Conservation (phyloP, 169 alveolate species). For the Perkinsus chesapeaki region DNA sequence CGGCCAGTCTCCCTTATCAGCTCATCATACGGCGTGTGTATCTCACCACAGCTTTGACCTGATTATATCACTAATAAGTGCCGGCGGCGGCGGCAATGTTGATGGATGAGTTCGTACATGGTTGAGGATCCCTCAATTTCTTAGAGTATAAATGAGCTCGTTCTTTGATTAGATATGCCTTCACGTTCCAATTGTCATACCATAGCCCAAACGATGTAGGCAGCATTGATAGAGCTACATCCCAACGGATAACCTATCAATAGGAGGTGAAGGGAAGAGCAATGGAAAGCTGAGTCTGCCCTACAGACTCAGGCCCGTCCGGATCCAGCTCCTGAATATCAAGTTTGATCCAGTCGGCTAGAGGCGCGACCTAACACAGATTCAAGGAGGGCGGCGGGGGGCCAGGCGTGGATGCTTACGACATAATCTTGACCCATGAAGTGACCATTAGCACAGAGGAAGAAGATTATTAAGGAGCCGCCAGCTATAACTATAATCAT, state of each 20-base stretch:
- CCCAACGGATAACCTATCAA: not conserved
- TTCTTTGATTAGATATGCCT: not conserved
- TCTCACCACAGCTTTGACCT: not conserved
- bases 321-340: not conserved
- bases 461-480: not conserved
- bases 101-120: not conserved
- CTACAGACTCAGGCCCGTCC: slow-evolving; percentile 3
- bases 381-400: not conserved
- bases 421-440: slow-evolving; percentile 10
- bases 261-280: not conserved
- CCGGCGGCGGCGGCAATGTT: not conserved
- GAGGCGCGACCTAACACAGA: not conserved
- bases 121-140: not conserved
- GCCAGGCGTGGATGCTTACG: not conserved
- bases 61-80: too few relatives aligned
- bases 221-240: not conserved
- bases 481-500: not conserved
- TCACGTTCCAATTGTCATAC: slow-evolving; percentile 11
- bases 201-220: not conserved
- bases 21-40: slow-evolving; percentile 10
- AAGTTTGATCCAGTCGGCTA: not conserved
- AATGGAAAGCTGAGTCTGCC: not conserved
- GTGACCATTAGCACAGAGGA: slow-evolving; percentile 12
- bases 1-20: not conserved
- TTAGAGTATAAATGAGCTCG: slow-evolving; percentile 8